Evolutionary conservation across 139 green algal genomes (phyloP), one percentile per base, ranked within the genome.

Genomic region (Marvania coccoides): DNA sequence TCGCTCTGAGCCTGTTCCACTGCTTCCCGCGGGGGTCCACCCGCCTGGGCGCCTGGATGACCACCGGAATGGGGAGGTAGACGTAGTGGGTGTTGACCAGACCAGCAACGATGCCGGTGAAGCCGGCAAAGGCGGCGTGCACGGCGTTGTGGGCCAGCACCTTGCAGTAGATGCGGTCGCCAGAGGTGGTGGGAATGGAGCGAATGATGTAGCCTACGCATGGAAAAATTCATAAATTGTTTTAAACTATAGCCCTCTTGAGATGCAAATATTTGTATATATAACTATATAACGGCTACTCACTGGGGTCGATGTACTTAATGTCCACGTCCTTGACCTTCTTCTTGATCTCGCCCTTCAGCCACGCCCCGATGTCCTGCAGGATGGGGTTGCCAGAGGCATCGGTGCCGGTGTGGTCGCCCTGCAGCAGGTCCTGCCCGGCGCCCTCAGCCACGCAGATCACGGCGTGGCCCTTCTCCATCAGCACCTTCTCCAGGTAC

Each of bases 81-180:
- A 89, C 83, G 71, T 95, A 97, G 78, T 98, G 93, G 4, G 88
- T 96, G 85, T 97, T 97, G 53, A 96, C 87, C 56, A 98, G 80
- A 1, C 89, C 92, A 29, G 73, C 62, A 3, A 86, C 88, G 28
- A 85, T 69, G 15, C 81, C 83, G 3, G 81, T 92, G 74, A 79
- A 92, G 34, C 89, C 93, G 2, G 88, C 92, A 83, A 98, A 97
- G 1, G 92, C 91, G 5, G 78, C 92, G 65, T 98, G 93, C 51
- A 98, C 91, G 13, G 93, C 88, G 47, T 89, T 90, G 70, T 98
- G 92, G 1, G 87, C 93, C 63, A 98, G 74, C 30, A 92, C 83
- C 76, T 93, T 95, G 83, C 89, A 95, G 79, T 96, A 95, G 63
- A 95, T 92, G 63, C 89, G 85, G 79, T 98, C 93, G 33, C 38